Percentiles rank a stretch among this genome's conserved stretches.
Conservation (phyloP, 2,329 filamentous ascomycete genomes). For the Pseudofabraea citricarpa region DNA sequence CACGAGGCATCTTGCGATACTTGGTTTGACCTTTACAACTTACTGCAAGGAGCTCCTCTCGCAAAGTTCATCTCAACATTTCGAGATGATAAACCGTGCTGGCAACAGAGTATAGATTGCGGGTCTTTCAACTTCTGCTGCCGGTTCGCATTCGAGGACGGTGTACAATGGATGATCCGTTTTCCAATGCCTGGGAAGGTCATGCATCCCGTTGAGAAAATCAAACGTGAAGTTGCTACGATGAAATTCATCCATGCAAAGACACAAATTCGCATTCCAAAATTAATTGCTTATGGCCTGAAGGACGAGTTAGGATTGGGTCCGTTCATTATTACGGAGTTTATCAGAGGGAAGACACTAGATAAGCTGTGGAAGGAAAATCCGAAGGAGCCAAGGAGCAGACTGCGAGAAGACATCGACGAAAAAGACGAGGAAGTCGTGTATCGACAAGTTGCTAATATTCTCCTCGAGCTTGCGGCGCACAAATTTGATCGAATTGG, state of each 20-base stretch:
- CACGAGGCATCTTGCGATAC: slow-evolving; percentile 7
- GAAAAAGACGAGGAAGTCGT: slow-evolving; percentile 6
- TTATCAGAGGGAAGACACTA: slow-evolving; percentile 4
- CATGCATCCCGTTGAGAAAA: slow-evolving; percentile 4
- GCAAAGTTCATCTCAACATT: slow-evolving; percentile 8
- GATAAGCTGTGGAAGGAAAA: slow-evolving; percentile 4
- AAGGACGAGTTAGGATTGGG: slow-evolving; percentile 5
- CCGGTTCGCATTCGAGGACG: slow-evolving; percentile 6
- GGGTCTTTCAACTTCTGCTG: slow-evolving; percentile 9
- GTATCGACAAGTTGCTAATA: slow-evolving; percentile 9
- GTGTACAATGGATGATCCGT: slow-evolving; percentile 6
- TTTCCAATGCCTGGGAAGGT: slow-evolving; percentile 7
- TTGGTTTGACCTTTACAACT: slow-evolving; percentile 6
- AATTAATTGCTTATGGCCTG: slow-evolving; percentile 7
- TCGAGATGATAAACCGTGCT: slow-evolving; percentile 7
- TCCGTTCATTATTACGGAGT: slow-evolving; percentile 7
- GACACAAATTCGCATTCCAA: slow-evolving; percentile 5
- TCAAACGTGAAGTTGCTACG: slow-evolving; percentile 3
- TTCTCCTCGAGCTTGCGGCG: slow-evolving; percentile 7
- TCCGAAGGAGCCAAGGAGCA: not conserved
- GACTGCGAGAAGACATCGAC: slow-evolving; percentile 5
- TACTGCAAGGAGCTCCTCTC: slow-evolving; percentile 5
- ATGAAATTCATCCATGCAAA: slow-evolving; percentile 5
- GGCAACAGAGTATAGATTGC: slow-evolving; percentile 7
- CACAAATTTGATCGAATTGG: slow-evolving; percentile 9